These are phyloP conservation scores for Copromyces sp. DNA, from an alignment of 495 filamentous ascomycete species.

Conservation along the genomic window DNA sequence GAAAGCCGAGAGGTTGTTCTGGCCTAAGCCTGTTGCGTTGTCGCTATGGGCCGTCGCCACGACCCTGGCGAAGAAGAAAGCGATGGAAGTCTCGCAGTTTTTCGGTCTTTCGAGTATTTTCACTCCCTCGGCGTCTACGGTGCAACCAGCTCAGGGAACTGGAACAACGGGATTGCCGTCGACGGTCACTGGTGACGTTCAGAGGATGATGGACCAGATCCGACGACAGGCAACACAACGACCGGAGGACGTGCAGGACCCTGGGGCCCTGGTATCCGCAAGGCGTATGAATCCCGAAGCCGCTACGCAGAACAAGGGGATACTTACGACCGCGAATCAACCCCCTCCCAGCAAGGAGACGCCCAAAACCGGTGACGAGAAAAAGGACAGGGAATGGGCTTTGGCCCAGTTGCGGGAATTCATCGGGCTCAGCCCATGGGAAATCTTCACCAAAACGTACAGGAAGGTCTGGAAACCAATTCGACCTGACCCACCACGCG, in stretches of 20 bases:
- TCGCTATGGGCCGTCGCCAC: constrained; percentile 27
- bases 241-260: constrained; percentile 17
- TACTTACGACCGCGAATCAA: not conserved
- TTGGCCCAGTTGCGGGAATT: constrained; percentile 1
- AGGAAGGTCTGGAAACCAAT: constrained; percentile 33
- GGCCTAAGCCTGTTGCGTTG: constrained; percentile 23
- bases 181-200: constrained; percentile 8
- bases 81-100: constrained; percentile 14
- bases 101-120: constrained; percentile 19
- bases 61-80: constrained; percentile 21
- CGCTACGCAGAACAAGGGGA: not conserved
- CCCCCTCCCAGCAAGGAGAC: not conserved
- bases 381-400: not conserved
- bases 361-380: not conserved
- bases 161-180: constrained; percentile 3
- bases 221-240: constrained; percentile 24
- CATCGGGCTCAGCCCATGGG: constrained; percentile 20
- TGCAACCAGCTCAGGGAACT: not conserved
- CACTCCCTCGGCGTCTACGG: not conserved
- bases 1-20: constrained; percentile 22
- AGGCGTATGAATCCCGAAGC: not conserved
- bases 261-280: constrained; percentile 9
- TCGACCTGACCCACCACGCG: constrained; percentile 44
- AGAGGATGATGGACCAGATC: constrained; percentile 17
- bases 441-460: constrained; percentile 46